A percentile compares a stretch with the other conserved stretches of the same genome.
Evolutionary conservation across 2,329 filamentous ascomycete genomes (phyloP).

Genomic region (Colletotrichum chlorophyti): DNA sequence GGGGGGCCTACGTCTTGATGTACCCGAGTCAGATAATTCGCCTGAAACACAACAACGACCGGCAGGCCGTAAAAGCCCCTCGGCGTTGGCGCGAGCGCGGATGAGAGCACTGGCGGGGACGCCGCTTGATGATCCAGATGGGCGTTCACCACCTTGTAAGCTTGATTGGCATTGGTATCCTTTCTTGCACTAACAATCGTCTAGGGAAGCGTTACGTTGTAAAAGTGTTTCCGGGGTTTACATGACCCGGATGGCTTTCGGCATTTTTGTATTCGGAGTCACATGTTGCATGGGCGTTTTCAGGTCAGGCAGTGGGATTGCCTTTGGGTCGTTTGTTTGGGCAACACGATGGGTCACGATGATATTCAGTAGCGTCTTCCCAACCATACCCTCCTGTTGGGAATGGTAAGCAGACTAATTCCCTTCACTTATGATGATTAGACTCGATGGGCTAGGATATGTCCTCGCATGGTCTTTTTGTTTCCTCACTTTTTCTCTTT

Average conservation of each 20-base stretch:
- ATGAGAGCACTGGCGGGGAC: slow-evolving; percentile 52
- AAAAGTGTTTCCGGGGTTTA: slow-evolving; percentile 51
- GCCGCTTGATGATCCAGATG: slow-evolving; percentile 51
- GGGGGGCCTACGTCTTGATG: slow-evolving; percentile 17
- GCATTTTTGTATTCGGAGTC: slow-evolving; percentile 13
- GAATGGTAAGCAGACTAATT: slow-evolving; percentile 3
- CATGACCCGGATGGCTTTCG: slow-evolving; percentile 15
- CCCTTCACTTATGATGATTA: slow-evolving; percentile 11
- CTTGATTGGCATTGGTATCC: too few species aligned
- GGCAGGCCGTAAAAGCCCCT: slow-evolving; percentile 47
- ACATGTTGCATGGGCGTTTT: slow-evolving; percentile 25
- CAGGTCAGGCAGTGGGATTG: slow-evolving; percentile 13
- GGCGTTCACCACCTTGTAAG: slow-evolving; percentile 47
- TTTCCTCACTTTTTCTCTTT: too few species aligned
- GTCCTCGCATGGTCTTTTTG: slow-evolving; percentile 2
- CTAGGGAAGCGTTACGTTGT: slow-evolving; percentile 50
- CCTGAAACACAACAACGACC: slow-evolving; percentile 11
- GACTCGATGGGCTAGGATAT: slow-evolving; percentile 1
- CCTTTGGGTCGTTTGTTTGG: slow-evolving; percentile 3
- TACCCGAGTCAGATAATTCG: slow-evolving; percentile 3
- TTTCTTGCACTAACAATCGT: background rate
- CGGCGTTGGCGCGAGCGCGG: slow-evolving; percentile 50
- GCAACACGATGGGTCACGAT: background rate
- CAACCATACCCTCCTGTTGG: slow-evolving; percentile 11
- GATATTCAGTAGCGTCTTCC: too few species aligned